A percentile compares a stretch with the other conserved stretches of the same genome.
Conservation (phyloP, 2,329 filamentous ascomycete genomes). For the Ascochyta viciae-villosae region DNA sequence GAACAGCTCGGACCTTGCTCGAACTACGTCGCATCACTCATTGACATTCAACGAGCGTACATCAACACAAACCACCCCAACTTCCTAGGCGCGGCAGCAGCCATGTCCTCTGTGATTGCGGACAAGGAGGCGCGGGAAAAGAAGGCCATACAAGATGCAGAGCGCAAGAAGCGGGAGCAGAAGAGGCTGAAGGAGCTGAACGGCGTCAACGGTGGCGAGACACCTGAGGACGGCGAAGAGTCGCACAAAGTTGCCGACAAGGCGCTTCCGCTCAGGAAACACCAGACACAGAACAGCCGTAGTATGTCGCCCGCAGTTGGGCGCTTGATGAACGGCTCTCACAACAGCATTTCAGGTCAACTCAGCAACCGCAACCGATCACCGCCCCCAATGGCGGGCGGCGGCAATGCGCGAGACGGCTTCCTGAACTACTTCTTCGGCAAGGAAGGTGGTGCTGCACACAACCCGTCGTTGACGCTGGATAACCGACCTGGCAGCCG, state of each 20-base stretch:
- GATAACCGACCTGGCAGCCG: constrained; percentile 57
- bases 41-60: constrained; percentile 96
- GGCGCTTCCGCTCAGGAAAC: constrained; percentile 66
- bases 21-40: constrained; percentile 91
- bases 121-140: constrained; percentile 95
- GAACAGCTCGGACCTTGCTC: constrained; percentile 91
- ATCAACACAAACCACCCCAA: constrained; percentile 99
- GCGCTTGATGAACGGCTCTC: constrained; percentile 65
- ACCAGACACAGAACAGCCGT: constrained; percentile 67
- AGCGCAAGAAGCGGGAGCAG: constrained; percentile 84
- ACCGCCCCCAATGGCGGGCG: constrained; percentile 64
- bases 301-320: constrained; percentile 84
- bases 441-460: constrained; percentile 75
- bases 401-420: constrained; percentile 76
- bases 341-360: constrained; percentile 65
- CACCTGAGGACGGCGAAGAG: constrained; percentile 70
- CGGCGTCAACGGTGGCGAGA: constrained; percentile 62
- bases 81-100: constrained; percentile 93
- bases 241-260: constrained; percentile 61
- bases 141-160: constrained; percentile 79
- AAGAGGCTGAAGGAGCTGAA: constrained; percentile 83
- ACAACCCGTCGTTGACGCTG: constrained; percentile 49
- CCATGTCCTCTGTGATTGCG: constrained; percentile 95
- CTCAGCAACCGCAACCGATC: constrained; percentile 70
- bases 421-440: constrained; percentile 99